Evolutionary conservation across 2,329 filamentous ascomycete genomes (phyloP).

Genomic region (Clonostachys byssicola): DNA sequence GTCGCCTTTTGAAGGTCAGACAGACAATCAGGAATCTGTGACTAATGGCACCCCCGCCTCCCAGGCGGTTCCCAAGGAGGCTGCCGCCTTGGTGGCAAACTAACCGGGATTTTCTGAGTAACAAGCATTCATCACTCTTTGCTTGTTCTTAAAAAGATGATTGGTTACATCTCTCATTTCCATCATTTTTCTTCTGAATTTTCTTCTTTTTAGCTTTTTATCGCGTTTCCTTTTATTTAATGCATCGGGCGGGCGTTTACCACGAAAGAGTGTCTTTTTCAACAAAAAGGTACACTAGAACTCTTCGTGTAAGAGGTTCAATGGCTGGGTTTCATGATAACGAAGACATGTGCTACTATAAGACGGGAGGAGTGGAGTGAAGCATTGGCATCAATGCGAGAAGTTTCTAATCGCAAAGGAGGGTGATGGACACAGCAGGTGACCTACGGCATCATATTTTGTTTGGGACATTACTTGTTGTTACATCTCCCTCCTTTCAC

Average conservation of each 20-base stretch:
- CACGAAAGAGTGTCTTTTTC: conserved; percentile 12
- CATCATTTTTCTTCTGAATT: conserved; percentile 1
- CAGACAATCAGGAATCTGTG: conserved; percentile 11
- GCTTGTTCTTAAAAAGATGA: too few species aligned
- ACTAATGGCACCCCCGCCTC: conserved; percentile 6
- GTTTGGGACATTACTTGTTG: too few species aligned
- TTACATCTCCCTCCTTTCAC: too few species aligned
- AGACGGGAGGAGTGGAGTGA: not conserved
- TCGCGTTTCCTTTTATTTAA: conserved; percentile 3
- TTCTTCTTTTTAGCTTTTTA: conserved; percentile 7
- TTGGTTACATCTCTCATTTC: not conserved
- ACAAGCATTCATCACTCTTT: not conserved
- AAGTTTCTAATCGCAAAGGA: too few species aligned
- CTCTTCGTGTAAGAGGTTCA: conserved; percentile 3
- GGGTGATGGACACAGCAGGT: not conserved
- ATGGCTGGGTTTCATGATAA: conserved; percentile 4
- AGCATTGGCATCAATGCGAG: not conserved
- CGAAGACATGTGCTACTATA: conserved; percentile 16
- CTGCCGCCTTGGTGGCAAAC: not conserved
- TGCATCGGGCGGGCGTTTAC: not conserved
- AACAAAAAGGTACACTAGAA: conserved; percentile 14
- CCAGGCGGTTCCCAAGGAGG: not conserved
- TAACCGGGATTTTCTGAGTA: not conserved
- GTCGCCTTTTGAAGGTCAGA: conserved; percentile 17
- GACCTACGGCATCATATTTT: not conserved